These are phyloP conservation scores for Rutstroemia sp. DNA, from an alignment of 2,329 filamentous ascomycete genomes.

Conservation along the genomic window DNA sequence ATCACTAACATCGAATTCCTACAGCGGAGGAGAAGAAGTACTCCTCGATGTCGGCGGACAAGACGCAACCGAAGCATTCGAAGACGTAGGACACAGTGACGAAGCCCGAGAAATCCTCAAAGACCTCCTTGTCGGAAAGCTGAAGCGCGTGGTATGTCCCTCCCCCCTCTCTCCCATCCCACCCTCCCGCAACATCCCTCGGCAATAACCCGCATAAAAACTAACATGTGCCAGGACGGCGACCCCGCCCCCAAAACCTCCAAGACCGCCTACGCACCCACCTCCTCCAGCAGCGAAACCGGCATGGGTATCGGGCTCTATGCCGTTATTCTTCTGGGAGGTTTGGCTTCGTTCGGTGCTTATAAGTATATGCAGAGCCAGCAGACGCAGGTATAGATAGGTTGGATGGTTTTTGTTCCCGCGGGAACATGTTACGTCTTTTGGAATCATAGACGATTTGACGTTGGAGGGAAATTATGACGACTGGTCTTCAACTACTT, in stretches of 20 bases:
- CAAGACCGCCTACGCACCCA: constrained; percentile 39
- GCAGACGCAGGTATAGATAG: constrained; percentile 8
- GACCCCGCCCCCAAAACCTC: constrained; percentile 56
- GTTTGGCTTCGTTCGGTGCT: constrained; percentile 66
- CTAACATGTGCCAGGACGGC: constrained; percentile 47
- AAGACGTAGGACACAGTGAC: constrained; percentile 98
- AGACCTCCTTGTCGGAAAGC: constrained; percentile 61
- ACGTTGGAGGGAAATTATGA: too few relatives aligned
- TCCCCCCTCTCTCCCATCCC: constrained; percentile 2
- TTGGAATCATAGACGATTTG: too few relatives aligned
- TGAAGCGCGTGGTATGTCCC: constrained; percentile 71
- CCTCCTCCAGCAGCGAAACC: constrained; percentile 31
- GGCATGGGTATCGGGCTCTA: constrained; percentile 73
- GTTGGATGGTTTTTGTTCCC: too few relatives aligned
- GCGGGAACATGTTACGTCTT: too few relatives aligned
- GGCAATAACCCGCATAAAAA: background rate
- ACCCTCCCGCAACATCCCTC: background rate
- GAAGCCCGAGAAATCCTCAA: constrained; percentile 93
- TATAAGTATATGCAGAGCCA: constrained; percentile 72
- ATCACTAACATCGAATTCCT: constrained; percentile 13
- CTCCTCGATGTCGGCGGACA: constrained; percentile 92
- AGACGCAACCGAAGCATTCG: constrained; percentile 95
- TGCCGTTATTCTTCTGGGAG: constrained; percentile 71
- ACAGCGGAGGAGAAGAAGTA: constrained; percentile 95
- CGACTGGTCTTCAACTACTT: too few relatives aligned